These are phyloP conservation scores for Daedaleopsis nitida DNA, from an alignment of 768 basidiomycete species.

Conservation along the genomic window DNA sequence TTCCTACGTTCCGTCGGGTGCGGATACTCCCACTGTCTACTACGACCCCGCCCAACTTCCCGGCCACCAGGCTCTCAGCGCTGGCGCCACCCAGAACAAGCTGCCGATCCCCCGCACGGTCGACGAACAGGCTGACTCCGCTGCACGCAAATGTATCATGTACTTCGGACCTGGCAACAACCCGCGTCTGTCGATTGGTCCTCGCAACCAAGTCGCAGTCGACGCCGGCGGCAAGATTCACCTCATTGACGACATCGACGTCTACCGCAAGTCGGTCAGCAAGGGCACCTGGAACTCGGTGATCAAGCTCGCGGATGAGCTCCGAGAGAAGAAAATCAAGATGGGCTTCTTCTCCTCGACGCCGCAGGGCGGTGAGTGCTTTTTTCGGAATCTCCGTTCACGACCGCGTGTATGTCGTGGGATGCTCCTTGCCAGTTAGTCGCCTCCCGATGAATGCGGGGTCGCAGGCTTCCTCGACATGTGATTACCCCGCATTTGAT, in stretches of 20 bases:
- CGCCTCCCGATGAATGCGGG: conserved; percentile 3
- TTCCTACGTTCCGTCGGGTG: conserved; percentile 75
- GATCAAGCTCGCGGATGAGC: conserved; percentile 77
- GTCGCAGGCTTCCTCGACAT: background rate
- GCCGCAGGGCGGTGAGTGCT: conserved; percentile 80
- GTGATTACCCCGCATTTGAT: conserved; percentile 27
- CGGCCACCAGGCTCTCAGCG: conserved; percentile 36
- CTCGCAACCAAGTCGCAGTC: conserved; percentile 85
- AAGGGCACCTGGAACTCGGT: conserved; percentile 81
- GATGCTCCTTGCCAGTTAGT: background rate
- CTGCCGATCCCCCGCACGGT: conserved; percentile 76
- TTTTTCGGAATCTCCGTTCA: background rate
- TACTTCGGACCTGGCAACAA: conserved; percentile 82
- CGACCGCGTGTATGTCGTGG: background rate
- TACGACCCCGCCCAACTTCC: conserved; percentile 58
- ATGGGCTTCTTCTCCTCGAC: conserved; percentile 96
- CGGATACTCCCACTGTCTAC: conserved; percentile 74
- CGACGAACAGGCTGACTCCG: conserved; percentile 86
- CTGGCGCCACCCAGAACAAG: conserved; percentile 52
- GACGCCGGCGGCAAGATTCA: conserved; percentile 87
- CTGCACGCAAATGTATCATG: conserved; percentile 83
- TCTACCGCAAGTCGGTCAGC: conserved; percentile 74
- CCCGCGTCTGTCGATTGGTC: conserved; percentile 78
- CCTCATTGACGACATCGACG: conserved; percentile 79
- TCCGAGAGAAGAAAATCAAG: conserved; percentile 84